Evolutionary conservation across 768 basidiomycete species (phyloP).

Genomic region (Omphalotus guepiniiformis): DNA sequence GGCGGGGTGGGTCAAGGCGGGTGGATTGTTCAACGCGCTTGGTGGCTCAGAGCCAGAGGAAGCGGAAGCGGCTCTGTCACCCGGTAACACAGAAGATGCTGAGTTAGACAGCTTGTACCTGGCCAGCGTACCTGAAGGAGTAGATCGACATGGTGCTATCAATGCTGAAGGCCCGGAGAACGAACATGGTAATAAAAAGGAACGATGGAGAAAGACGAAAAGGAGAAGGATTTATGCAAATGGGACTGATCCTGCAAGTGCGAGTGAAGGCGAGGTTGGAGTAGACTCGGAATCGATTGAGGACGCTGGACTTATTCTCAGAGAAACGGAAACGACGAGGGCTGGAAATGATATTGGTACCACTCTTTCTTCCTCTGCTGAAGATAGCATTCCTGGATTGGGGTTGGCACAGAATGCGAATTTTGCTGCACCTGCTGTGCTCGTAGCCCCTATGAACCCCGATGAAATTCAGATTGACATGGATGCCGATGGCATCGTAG

Average conservation of each 20-base stretch:
- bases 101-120: slow-evolving; percentile 1
- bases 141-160: background rate
- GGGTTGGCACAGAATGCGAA: too few relatives aligned
- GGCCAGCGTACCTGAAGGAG: slow-evolving; percentile 1
- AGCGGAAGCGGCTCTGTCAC: background rate
- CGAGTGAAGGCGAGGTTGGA: too few relatives aligned
- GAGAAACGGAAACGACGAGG: background rate
- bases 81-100: background rate
- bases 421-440: too few relatives aligned
- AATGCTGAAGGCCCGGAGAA: background rate
- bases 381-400: too few relatives aligned
- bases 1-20: slow-evolving; percentile 42
- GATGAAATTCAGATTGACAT: too few relatives aligned
- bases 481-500: too few relatives aligned
- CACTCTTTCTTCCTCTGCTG: too few relatives aligned
- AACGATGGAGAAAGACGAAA: slow-evolving; percentile 1
- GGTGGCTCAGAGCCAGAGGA: background rate
- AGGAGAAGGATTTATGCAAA: too few relatives aligned
- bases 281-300: background rate
- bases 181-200: background rate
- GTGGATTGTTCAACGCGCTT: slow-evolving; percentile 28
- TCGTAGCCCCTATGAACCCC: too few relatives aligned
- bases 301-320: background rate
- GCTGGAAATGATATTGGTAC: background rate
- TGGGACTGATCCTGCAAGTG: too few relatives aligned